Conservation (phyloP, 2,329 filamentous ascomycete genomes). For the Sporothrix brunneoviolacea region DNA sequence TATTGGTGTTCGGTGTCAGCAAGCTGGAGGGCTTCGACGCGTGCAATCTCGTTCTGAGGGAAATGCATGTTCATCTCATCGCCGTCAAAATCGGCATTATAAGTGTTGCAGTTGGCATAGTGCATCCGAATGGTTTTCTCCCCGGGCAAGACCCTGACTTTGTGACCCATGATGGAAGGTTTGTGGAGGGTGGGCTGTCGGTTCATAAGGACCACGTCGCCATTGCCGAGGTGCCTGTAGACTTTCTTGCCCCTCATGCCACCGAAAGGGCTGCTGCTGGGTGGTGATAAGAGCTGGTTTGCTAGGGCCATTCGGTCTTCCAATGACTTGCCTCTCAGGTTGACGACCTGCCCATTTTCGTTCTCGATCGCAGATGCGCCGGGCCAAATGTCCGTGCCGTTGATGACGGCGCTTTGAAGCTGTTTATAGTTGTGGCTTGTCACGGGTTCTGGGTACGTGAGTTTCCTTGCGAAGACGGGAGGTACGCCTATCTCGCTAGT, state of each 20-base stretch:
- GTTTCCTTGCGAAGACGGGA: conserved; percentile 91
- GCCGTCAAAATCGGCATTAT: conserved; percentile 98
- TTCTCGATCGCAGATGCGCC: conserved; percentile 93
- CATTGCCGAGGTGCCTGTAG: conserved; percentile 89
- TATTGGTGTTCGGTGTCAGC: conserved; percentile 98
- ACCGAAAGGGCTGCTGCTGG: conserved; percentile 64
- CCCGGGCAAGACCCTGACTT: conserved; percentile 81
- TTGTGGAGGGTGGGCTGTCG: conserved; percentile 97
- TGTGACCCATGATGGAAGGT: conserved; percentile 97
- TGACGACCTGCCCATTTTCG: conserved; percentile 87
- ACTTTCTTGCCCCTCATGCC: conserved; percentile 91
- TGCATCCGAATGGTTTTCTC: conserved; percentile 99
- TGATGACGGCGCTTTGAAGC: conserved; percentile 91
- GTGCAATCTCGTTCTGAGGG: conserved; percentile 89
- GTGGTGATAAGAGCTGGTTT: conserved; percentile 85
- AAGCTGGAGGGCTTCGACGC: conserved; percentile 85
- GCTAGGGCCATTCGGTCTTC: conserved; percentile 86
- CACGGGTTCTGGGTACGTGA: conserved; percentile 95
- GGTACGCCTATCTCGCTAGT: conserved; percentile 98
- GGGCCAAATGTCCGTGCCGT: conserved; percentile 88
- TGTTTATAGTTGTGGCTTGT: conserved; percentile 96
- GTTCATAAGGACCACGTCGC: conserved; percentile 98
- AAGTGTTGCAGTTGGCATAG: conserved; percentile 98
- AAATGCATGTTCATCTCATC: conserved; percentile 99
- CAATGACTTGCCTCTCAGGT: conserved; percentile 74